Conservation (phyloP, 208 protist species). For the Leishmania mexicana region DNA sequence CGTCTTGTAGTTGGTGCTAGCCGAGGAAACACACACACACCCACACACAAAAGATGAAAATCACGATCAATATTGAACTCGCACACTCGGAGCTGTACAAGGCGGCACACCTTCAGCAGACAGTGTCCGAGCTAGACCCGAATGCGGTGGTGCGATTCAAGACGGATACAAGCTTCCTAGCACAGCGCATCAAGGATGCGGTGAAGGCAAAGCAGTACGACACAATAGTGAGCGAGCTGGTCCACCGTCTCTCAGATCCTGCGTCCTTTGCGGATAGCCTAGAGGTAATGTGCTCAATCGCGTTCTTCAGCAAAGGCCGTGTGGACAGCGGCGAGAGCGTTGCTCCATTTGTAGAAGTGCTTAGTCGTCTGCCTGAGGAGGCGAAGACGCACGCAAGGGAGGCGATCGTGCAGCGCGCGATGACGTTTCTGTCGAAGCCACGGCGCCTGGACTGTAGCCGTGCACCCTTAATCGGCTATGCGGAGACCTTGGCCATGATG, state of each 20-base stretch:
- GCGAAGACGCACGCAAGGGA: constrained; percentile 42
- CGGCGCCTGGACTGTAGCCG: constrained; percentile 81
- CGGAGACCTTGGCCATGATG: constrained; percentile 78
- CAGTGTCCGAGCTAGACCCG: constrained; percentile 50
- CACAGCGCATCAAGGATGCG: constrained; percentile 55
- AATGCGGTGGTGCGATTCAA: constrained; percentile 45
- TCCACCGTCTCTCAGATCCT: constrained; percentile 50
- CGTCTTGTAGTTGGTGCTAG: constrained; percentile 12
- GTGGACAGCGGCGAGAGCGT: constrained; percentile 55
- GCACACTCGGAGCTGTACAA: constrained; percentile 57
- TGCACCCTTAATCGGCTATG: constrained; percentile 71
- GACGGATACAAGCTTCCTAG: constrained; percentile 65
- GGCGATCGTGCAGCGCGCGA: constrained; percentile 74
- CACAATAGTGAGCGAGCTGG: constrained; percentile 58
- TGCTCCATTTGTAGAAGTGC: constrained; percentile 65
- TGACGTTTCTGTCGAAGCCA: constrained; percentile 67
- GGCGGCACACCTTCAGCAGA: constrained; percentile 48
- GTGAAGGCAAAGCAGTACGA: constrained; percentile 59
- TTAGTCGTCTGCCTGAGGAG: constrained; percentile 59
- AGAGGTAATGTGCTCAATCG: constrained; percentile 64
- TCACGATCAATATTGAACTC: constrained; percentile 83
- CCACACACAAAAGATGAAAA: constrained; percentile 51
- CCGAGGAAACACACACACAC: neutral
- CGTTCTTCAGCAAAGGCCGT: constrained; percentile 72
- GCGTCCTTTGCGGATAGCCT: constrained; percentile 53